A percentile compares a stretch with the other conserved stretches of the same genome.
Evolutionary conservation across 2,329 filamentous ascomycete genomes (phyloP).

Genomic region (Exophiala sp.): DNA sequence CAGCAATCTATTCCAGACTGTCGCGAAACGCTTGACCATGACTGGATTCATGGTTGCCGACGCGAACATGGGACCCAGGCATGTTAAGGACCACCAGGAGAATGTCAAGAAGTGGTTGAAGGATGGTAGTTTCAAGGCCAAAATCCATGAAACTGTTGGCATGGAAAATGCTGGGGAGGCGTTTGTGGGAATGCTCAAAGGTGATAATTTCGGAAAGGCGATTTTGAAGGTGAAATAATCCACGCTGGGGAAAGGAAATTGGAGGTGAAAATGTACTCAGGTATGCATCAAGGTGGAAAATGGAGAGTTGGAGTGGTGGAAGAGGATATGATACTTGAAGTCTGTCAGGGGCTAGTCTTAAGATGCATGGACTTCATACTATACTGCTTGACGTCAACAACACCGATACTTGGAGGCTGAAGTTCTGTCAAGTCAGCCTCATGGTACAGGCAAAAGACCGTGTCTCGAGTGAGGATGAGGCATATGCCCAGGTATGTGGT

Average conservation of each 20-base stretch:
- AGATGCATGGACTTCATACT: too few species aligned
- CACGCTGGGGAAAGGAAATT: not conserved
- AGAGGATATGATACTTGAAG: too few species aligned
- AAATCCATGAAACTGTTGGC: slow-evolving; percentile 65
- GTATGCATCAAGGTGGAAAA: not conserved
- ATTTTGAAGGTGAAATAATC: slow-evolving; percentile 59
- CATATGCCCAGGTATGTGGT: too few species aligned
- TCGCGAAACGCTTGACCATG: slow-evolving; percentile 65
- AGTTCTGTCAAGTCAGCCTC: too few species aligned
- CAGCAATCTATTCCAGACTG: slow-evolving; percentile 61
- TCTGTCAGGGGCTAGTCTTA: too few species aligned
- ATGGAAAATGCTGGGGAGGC: slow-evolving; percentile 75
- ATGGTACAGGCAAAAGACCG: too few species aligned
- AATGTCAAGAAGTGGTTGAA: slow-evolving; percentile 72
- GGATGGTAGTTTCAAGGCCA: slow-evolving; percentile 70
- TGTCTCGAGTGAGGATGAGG: too few species aligned
- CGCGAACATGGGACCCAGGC: slow-evolving; percentile 62
- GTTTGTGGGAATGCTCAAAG: slow-evolving; percentile 69
- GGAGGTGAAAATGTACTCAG: not conserved
- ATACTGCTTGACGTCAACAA: too few species aligned
- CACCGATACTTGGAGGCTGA: too few species aligned
- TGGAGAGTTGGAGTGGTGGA: too few species aligned
- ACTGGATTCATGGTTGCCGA: slow-evolving; percentile 73
- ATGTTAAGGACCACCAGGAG: slow-evolving; percentile 68
- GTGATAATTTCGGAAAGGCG: slow-evolving; percentile 84